These are phyloP conservation scores for Starmera pachycereana DNA, from an alignment of 805 yeast species.

Conservation along the genomic window DNA sequence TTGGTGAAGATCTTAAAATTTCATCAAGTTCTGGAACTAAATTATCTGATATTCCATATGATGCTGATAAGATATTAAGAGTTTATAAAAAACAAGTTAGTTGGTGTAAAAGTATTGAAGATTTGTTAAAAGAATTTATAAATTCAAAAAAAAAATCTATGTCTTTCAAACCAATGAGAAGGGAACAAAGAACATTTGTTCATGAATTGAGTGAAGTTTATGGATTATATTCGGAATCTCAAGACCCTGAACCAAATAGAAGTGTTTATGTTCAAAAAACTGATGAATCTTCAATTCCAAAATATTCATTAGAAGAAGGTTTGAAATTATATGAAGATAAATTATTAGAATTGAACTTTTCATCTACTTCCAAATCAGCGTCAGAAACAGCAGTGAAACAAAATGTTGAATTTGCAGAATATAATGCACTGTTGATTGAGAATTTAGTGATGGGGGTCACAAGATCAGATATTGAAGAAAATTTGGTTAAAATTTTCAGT, in stretches of 20 bases:
- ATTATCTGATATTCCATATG: constrained; percentile 11
- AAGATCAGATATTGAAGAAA: constrained; percentile 29
- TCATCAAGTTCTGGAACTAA: constrained; percentile 5
- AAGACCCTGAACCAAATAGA: constrained; percentile 73
- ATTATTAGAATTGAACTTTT: constrained; percentile 17
- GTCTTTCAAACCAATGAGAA: constrained; percentile 67
- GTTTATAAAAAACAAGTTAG: constrained; percentile 31
- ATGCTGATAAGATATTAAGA: constrained; percentile 11
- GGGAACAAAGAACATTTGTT: constrained; percentile 58
- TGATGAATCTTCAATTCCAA: constrained; percentile 27
- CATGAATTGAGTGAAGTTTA: constrained; percentile 56
- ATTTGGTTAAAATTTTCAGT: constrained; percentile 6
- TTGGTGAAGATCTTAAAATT: constrained; percentile 23
- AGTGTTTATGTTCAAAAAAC: constrained; percentile 50
- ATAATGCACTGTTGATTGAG: constrained; percentile 44
- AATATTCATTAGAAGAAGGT: constrained; percentile 35
- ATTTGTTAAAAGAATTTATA: constrained; percentile 38
- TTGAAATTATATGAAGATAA: constrained; percentile 24
- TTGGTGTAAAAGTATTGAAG: constrained; percentile 66
- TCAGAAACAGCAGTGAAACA: constrained; percentile 2
- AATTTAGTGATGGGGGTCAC: constrained; percentile 47
- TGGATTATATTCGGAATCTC: constrained; percentile 56
- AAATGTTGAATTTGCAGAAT: constrained; percentile 17
- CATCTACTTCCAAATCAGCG: constrained; percentile 12
- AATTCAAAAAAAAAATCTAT: constrained; percentile 29